Conservation (phyloP, 768 basidiomycete species). For the Hygrophoropsis aurantiaca region DNA sequence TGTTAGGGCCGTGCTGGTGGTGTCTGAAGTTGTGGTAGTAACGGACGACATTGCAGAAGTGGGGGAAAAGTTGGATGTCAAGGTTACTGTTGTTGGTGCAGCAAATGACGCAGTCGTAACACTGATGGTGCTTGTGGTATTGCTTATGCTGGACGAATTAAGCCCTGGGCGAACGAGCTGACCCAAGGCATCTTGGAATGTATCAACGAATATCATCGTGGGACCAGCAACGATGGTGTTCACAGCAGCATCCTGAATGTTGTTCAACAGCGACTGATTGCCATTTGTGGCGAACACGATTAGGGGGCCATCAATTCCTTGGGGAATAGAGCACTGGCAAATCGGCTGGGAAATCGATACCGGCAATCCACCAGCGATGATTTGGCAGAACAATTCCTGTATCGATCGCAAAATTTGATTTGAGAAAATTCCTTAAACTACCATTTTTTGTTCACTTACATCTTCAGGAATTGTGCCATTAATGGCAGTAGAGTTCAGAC, state of each 20-base stretch:
- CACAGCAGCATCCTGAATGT: conserved; percentile 55
- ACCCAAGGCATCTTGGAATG: conserved; percentile 49
- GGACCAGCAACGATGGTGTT: conserved; percentile 71
- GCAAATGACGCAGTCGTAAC: conserved; percentile 3
- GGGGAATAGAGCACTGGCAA: conserved; percentile 61
- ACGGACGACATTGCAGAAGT: conserved; percentile 4
- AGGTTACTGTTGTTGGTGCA: conserved; percentile 3
- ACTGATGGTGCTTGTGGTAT: neutral
- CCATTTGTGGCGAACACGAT: conserved; percentile 69
- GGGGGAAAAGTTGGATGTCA: neutral
- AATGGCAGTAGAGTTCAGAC: conserved; percentile 58
- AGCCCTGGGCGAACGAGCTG: conserved; percentile 39
- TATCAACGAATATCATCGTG: conserved; percentile 64
- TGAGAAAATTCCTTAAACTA: neutral
- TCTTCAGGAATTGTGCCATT: conserved; percentile 45
- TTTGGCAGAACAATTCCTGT: conserved; percentile 69
- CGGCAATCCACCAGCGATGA: conserved; percentile 64
- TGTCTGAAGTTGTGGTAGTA: conserved; percentile 18
- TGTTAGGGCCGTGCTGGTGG: conserved; percentile 25
- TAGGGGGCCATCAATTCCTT: conserved; percentile 71
- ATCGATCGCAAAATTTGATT: conserved; percentile 7
- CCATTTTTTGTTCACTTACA: conserved; percentile 29
- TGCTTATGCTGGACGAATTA: conserved; percentile 2
- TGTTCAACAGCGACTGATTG: conserved; percentile 59
- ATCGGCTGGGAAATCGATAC: conserved; percentile 60